These are phyloP conservation scores for Cucumis variabilis DNA, from an alignment of 331 rosid species.

Conservation along the genomic window DNA sequence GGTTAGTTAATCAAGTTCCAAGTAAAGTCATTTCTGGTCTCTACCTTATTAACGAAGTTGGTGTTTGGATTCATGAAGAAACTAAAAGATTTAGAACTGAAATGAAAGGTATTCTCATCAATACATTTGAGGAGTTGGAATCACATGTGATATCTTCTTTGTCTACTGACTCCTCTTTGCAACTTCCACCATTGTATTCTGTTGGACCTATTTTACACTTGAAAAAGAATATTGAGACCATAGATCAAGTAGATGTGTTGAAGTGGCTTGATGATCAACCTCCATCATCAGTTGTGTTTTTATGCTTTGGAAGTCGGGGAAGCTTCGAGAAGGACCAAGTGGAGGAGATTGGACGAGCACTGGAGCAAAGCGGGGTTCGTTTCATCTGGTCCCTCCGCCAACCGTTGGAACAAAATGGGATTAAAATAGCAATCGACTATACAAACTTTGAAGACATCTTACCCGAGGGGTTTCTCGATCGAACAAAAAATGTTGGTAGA, in stretches of 20 bases:
- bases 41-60: neutral
- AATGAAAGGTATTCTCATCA: conserved; percentile 43
- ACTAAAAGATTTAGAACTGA: conserved; percentile 21
- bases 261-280: conserved; percentile 71
- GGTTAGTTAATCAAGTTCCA: conserved; percentile 38
- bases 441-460: conserved; percentile 4
- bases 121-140: conserved; percentile 47
- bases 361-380: conserved; percentile 46
- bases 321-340: conserved; percentile 36
- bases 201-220: conserved; percentile 44
- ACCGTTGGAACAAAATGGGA: neutral
- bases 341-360: conserved; percentile 53
- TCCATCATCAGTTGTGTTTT: conserved; percentile 49
- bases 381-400: conserved; percentile 65
- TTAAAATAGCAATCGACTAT: conserved; percentile 25
- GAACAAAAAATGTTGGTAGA: conserved; percentile 45
- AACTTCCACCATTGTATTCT: conserved; percentile 37
- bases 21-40: neutral
- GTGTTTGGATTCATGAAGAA: neutral
- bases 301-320: conserved; percentile 76
- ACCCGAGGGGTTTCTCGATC: conserved; percentile 46
- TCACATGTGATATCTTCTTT: neutral
- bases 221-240: neutral
- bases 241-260: neutral
- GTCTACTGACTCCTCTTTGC: neutral